phyloP scores from a whole-genome alignment of 495 filamentous ascomycete species.

The Daldinia concentrica region DNA sequence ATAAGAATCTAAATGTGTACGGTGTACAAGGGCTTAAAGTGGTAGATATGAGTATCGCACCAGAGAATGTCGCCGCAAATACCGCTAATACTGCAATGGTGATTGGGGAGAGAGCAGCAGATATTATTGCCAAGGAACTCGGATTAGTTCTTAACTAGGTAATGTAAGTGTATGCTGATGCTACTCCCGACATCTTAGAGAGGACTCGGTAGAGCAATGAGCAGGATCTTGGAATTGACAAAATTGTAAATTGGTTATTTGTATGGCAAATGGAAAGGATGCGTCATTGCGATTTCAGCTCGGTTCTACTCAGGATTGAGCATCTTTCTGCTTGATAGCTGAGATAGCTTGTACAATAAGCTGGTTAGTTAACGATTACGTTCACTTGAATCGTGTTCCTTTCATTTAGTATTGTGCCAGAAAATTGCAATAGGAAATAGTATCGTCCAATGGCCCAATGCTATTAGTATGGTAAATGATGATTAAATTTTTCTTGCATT shows the following conservation, averaged over 20 bases:
- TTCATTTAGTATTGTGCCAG: no score
- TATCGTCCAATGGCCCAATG: no score
- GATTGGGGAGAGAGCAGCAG: conserved; percentile 67
- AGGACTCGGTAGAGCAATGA: background rate
- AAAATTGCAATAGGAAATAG: no score
- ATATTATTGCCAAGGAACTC: conserved; percentile 63
- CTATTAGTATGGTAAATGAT: no score
- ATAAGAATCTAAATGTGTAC: conserved; percentile 58
- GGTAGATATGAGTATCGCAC: conserved; percentile 60
- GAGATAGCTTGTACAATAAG: no score
- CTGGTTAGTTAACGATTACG: no score
- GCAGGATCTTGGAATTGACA: background rate
- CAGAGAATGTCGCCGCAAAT: conserved; percentile 68
- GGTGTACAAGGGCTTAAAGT: conserved; percentile 60
- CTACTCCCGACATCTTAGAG: background rate
- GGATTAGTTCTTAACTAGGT: conserved; percentile 35
- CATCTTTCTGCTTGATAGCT: no score
- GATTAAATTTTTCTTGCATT: background rate
- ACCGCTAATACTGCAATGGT: conserved; percentile 68
- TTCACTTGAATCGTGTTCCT: no score
- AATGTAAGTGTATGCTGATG: background rate
- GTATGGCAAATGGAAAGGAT: background rate
- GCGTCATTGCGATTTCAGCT: no score
- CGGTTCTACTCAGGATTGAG: no score
- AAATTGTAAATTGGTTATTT: background rate